Percentiles rank a stretch among this genome's conserved stretches.
phyloP scores from a whole-genome alignment of 2,329 filamentous ascomycete species.

The Trichoderma asperellum region DNA sequence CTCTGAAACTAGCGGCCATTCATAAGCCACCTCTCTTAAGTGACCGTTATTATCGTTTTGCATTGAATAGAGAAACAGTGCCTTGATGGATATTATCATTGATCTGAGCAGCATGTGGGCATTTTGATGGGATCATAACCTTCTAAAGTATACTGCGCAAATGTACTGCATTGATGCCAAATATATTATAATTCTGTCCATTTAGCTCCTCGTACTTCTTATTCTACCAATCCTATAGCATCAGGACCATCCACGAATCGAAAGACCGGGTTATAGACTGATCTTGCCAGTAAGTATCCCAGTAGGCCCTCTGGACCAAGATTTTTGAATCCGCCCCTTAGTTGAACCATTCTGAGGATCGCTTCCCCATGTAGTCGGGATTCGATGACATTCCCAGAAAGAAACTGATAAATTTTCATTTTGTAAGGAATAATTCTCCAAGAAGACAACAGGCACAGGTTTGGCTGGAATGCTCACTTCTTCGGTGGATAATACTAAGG shows the following conservation, averaged over 20 bases:
- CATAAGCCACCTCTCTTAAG: not conserved
- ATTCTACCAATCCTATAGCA: not conserved
- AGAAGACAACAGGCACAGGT: too few relatives aligned
- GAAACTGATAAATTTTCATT: not conserved
- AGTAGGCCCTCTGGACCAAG: conserved; percentile 14
- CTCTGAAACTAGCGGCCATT: not conserved
- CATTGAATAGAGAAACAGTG: not conserved
- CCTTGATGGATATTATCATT: not conserved
- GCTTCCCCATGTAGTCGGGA: conserved; percentile 16
- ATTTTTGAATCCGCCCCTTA: conserved; percentile 7
- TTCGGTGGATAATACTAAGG: conserved; percentile 20
- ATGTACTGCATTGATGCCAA: not conserved
- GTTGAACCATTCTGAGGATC: conserved; percentile 13
- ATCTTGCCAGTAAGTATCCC: conserved; percentile 10
- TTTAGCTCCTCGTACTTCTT: not conserved
- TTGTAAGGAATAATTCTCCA: not conserved
- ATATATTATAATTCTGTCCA: not conserved
- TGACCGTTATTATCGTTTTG: not conserved
- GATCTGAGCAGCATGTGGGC: not conserved
- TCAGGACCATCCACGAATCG: conserved; percentile 10
- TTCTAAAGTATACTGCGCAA: not conserved
- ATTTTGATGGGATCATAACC: not conserved
- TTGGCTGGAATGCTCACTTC: not conserved
- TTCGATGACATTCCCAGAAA: conserved; percentile 3
- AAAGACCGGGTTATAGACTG: conserved; percentile 22